These are phyloP conservation scores for Ophiostoma angusticollis DNA, from an alignment of 2,329 filamentous ascomycete genomes.

Conservation along the genomic window DNA sequence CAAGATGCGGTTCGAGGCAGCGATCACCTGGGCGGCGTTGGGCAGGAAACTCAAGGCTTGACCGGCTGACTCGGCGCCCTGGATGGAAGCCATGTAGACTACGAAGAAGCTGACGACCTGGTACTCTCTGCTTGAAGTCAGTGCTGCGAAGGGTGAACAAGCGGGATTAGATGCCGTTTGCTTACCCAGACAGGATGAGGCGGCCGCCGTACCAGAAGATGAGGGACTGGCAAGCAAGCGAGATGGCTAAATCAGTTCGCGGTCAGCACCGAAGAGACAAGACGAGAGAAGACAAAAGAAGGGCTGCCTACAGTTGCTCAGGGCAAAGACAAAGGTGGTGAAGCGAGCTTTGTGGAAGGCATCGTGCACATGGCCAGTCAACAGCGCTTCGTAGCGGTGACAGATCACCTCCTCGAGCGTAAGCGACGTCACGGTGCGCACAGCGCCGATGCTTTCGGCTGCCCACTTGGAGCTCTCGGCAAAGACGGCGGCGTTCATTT, in stretches of 20 bases:
- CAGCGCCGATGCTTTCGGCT: constrained; percentile 47
- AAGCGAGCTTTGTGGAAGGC: constrained; percentile 46
- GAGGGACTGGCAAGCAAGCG: constrained; percentile 49
- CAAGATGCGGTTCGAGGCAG: constrained; percentile 47
- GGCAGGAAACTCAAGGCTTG: constrained; percentile 55
- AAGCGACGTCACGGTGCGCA: constrained; percentile 47
- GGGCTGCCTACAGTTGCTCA: constrained; percentile 28
- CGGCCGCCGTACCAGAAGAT: constrained; percentile 55
- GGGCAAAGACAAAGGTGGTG: constrained; percentile 53
- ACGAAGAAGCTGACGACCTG: constrained; percentile 35
- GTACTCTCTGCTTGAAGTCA: constrained; percentile 30
- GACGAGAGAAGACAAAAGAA: neutral
- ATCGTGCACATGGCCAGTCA: constrained; percentile 22
- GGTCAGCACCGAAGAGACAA: neutral
- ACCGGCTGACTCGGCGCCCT: constrained; percentile 54
- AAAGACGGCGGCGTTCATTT: constrained; percentile 44
- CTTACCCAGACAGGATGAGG: constrained; percentile 33
- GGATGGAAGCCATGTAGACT: constrained; percentile 52
- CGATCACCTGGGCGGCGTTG: constrained; percentile 47
- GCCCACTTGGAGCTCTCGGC: constrained; percentile 50
- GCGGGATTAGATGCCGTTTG: neutral
- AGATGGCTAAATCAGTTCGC: constrained; percentile 26
- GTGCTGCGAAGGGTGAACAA: neutral
- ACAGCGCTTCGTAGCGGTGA: constrained; percentile 23
- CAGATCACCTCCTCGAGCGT: constrained; percentile 48